These are phyloP conservation scores for Talaromyces liani DNA, from an alignment of 495 filamentous ascomycete species.

Conservation along the genomic window DNA sequence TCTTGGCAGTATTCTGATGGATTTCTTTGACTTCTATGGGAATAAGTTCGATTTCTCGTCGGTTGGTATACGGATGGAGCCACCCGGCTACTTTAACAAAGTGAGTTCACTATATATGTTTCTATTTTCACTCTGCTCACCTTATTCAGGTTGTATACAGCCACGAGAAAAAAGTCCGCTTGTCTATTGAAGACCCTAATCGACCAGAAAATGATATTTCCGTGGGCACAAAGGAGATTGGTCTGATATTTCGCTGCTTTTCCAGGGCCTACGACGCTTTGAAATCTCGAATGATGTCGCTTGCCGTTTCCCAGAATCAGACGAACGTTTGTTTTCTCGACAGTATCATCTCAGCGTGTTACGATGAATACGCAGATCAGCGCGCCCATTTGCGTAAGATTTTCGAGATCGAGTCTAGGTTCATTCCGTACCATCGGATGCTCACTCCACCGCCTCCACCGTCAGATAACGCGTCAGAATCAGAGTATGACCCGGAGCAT, in stretches of 20 bases:
- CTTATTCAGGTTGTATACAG: constrained; percentile 10
- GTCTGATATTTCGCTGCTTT: constrained; percentile 57
- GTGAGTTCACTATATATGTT: constrained; percentile 32
- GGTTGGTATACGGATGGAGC: constrained; percentile 66
- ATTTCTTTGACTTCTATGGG: constrained; percentile 86
- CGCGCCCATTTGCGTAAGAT: constrained; percentile 43
- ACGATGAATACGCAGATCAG: constrained; percentile 58
- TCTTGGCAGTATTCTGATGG: constrained; percentile 69
- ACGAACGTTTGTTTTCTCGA: constrained; percentile 52
- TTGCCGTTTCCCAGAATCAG: constrained; percentile 14
- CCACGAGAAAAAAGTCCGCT: constrained; percentile 38
- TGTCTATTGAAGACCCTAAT: constrained; percentile 88
- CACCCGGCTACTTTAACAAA: constrained; percentile 66
- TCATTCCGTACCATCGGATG: constrained; percentile 25
- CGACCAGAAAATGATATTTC: constrained; percentile 76
- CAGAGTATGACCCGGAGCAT: constrained; percentile 14
- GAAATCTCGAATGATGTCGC: constrained; percentile 46
- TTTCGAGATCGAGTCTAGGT: constrained; percentile 32
- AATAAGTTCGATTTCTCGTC: constrained; percentile 60
- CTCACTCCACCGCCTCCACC: constrained; percentile 26
- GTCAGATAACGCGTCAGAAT: constrained; percentile 9
- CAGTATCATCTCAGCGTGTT: constrained; percentile 63
- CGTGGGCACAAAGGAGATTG: constrained; percentile 60
- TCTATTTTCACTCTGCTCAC: background rate
- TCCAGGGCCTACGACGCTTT: constrained; percentile 51